Evolutionary conservation across 2,329 filamentous ascomycete species (phyloP), one percentile per base, ranked within the genome.

Genomic region (Aspergillus aculeatus): DNA sequence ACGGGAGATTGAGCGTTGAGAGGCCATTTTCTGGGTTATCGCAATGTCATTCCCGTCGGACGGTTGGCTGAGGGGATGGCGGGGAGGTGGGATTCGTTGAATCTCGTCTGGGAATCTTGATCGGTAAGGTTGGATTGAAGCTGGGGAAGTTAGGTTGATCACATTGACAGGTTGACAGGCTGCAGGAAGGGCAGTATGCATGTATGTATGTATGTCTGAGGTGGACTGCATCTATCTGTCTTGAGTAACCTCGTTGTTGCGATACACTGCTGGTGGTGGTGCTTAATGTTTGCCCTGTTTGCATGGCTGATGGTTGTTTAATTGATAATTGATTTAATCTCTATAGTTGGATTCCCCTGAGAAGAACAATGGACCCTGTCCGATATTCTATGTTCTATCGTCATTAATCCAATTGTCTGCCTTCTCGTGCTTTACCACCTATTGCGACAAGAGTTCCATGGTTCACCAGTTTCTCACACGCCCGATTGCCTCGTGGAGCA

Each of bases 211-310:
- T n/a, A 24, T 19, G 21, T 41, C 7, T 2, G 24, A 29, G 12
- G 44, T 24, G 9, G 12, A 44, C 21, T 14, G 50, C 16, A 21
- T n/a, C 2, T 41, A 21, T n/a, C 2, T 41, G 50, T 4, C n/a
- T 6, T 44, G 21, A 41, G 35, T 52, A 51, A 16, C 10, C 48
- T 35, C 14, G 16, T 47, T 32, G 16, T 31, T 52, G 49, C 11
- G n/a, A 14, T 51, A 1, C 49, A n/a, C 29, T 54, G 5, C 19
- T 41, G 31, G 7, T 41, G 12, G 19, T 23, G 24, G 47, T 24
- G 9, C 26, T 14, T 1, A 19, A 47, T 62, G 63, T 63, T 63
- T 64, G 61, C 49, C 38, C 31, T 61, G 61, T 64, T 59, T 63
- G 61, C 62, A 64, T 29, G 3, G 5, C 29, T 7, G 35, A 26